Percentiles rank a stretch among this genome's conserved stretches.
phyloP scores from a whole-genome alignment of 129 eudicot genomes.

The Arctium minus region DNA sequence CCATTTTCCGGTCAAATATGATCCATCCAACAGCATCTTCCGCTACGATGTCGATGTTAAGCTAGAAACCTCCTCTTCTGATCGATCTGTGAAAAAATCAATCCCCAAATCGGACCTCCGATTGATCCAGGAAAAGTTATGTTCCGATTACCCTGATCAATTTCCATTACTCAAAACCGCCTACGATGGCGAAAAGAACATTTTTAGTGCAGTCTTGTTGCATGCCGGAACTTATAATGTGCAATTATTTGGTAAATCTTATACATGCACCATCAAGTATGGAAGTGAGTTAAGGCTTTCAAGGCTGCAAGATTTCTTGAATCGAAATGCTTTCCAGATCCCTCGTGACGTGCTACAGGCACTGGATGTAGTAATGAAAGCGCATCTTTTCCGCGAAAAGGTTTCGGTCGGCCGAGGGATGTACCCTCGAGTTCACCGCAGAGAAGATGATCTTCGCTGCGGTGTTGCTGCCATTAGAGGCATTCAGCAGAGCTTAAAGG shows the following conservation, averaged over 20 bases:
- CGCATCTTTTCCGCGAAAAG: slow-evolving; percentile 45
- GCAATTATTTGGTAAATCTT: slow-evolving; percentile 32
- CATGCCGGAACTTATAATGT: slow-evolving; percentile 46
- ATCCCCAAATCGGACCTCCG: slow-evolving; percentile 31
- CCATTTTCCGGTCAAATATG: slow-evolving; percentile 51
- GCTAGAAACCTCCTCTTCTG: slow-evolving; percentile 20
- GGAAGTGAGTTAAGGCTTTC: slow-evolving; percentile 47
- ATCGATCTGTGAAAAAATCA: slow-evolving; percentile 23
- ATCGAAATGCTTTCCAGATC: slow-evolving; percentile 27
- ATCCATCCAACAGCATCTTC: slow-evolving; percentile 31
- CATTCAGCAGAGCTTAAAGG: slow-evolving; percentile 56
- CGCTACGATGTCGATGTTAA: slow-evolving; percentile 49
- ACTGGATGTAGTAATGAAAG: slow-evolving; percentile 66
- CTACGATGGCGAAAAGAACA: slow-evolving; percentile 69
- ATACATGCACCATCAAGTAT: slow-evolving; percentile 38
- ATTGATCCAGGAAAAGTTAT: slow-evolving; percentile 38
- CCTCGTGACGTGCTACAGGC: slow-evolving; percentile 76
- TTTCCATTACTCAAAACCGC: slow-evolving; percentile 49
- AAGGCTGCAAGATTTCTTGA: slow-evolving; percentile 53
- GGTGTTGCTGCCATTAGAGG: slow-evolving; percentile 72
- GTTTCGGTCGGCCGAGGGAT: slow-evolving; percentile 46
- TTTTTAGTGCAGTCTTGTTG: slow-evolving; percentile 44
- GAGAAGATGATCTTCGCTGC: slow-evolving; percentile 38
- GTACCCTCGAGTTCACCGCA: slow-evolving; percentile 30
- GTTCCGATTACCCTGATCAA: slow-evolving; percentile 22